These are phyloP conservation scores for Aspergillus oerlinghausenensis DNA, from an alignment of 2,329 filamentous ascomycete genomes.

Conservation along the genomic window DNA sequence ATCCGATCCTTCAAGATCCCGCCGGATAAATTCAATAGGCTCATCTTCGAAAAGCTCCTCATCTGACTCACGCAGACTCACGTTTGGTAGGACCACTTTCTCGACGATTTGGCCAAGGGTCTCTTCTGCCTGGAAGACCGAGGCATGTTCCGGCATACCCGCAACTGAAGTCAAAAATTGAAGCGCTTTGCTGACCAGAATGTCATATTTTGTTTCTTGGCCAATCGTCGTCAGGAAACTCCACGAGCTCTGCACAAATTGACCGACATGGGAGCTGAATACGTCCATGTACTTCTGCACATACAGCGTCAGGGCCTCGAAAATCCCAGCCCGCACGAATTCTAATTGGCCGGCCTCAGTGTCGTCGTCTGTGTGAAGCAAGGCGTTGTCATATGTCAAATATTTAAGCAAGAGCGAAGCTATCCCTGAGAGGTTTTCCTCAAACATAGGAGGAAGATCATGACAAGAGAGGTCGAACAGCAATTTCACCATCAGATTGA, in stretches of 20 bases:
- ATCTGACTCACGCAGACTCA: slow-evolving; percentile 86
- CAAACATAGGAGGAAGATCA: slow-evolving; percentile 89
- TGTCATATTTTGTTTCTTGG: slow-evolving; percentile 86
- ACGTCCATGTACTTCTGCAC: slow-evolving; percentile 94
- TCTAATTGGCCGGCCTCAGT: slow-evolving; percentile 79
- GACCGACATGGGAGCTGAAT: slow-evolving; percentile 72
- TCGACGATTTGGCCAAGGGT: slow-evolving; percentile 84
- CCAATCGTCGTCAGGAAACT: slow-evolving; percentile 82
- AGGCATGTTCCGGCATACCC: slow-evolving; percentile 69
- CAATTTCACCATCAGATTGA: slow-evolving; percentile 86
- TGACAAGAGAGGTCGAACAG: slow-evolving; percentile 97
- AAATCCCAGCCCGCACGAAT: slow-evolving; percentile 87
- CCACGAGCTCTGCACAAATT: slow-evolving; percentile 90
- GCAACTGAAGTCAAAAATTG: slow-evolving; percentile 92
- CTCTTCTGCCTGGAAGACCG: slow-evolving; percentile 76
- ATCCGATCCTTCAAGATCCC: slow-evolving; percentile 93
- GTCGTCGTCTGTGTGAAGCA: slow-evolving; percentile 83
- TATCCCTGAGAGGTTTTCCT: slow-evolving; percentile 76
- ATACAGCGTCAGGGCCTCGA: slow-evolving; percentile 83
- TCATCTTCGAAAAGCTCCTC: slow-evolving; percentile 97
- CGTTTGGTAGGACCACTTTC: slow-evolving; percentile 91
- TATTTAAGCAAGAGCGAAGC: slow-evolving; percentile 85
- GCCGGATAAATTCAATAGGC: slow-evolving; percentile 94
- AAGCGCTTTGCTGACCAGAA: slow-evolving; percentile 86
- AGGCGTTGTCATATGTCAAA: slow-evolving; percentile 78